Conservation (phyloP, 495 filamentous ascomycete species). For the Xylaria sp. region DNA sequence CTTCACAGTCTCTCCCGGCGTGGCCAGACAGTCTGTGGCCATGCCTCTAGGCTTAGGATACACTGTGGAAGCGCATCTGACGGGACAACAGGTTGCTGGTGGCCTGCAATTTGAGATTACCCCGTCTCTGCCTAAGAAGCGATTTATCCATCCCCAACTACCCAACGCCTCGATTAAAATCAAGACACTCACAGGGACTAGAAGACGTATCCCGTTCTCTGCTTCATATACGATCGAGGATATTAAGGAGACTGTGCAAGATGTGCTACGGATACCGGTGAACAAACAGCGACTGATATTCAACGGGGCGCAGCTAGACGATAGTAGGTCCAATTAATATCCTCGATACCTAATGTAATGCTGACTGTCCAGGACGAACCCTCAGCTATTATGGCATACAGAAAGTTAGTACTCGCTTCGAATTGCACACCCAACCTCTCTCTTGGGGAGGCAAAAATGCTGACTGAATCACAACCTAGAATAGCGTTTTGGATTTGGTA, state of each 20-base stretch:
- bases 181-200: slow-evolving; percentile 40
- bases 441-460: background rate
- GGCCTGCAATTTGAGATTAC: slow-evolving; percentile 59
- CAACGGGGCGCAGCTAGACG: background rate
- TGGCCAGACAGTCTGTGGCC: slow-evolving; percentile 54
- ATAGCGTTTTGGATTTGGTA: background rate
- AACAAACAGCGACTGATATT: background rate
- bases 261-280: slow-evolving; percentile 28
- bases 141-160: background rate
- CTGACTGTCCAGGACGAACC: slow-evolving; percentile 5
- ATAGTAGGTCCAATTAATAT: background rate
- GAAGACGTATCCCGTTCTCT: slow-evolving; percentile 17
- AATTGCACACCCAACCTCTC: background rate
- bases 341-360: background rate
- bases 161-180: slow-evolving; percentile 29
- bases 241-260: slow-evolving; percentile 37
- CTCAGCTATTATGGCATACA: background rate
- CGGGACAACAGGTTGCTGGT: slow-evolving; percentile 48
- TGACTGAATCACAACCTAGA: background rate
- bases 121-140: slow-evolving; percentile 34
- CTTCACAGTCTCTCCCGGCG: slow-evolving; percentile 41
- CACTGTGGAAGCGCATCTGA: slow-evolving; percentile 57
- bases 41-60: slow-evolving; percentile 54
- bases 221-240: slow-evolving; percentile 31
- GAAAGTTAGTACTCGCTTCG: background rate